A percentile compares a stretch with the other conserved stretches of the same genome.
Conservation (phyloP, 2,329 filamentous ascomycete species). For the Westerdykella sp. region DNA sequence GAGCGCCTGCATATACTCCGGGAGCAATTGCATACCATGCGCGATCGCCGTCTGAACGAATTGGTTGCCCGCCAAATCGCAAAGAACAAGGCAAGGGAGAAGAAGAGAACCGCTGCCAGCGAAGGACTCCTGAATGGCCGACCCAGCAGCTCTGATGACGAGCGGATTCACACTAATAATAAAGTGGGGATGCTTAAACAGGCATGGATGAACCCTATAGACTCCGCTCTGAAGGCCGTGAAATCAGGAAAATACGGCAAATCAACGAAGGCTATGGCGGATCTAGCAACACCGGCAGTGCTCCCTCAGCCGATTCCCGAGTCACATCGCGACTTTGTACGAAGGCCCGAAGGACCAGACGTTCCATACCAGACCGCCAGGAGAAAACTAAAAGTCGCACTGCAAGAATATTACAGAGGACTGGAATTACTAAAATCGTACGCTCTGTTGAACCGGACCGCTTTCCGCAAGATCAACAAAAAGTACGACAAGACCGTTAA, state of each 20-base stretch:
- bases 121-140: constrained; percentile 13
- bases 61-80: constrained; percentile 47
- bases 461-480: constrained; percentile 96
- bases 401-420: constrained; percentile 89
- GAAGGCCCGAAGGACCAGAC: constrained; percentile 39
- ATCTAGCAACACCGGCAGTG: constrained; percentile 38
- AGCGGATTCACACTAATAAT: constrained; percentile 7
- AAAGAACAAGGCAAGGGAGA: constrained; percentile 27
- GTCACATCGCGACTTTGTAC: constrained; percentile 39
- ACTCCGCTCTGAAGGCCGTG: constrained; percentile 38
- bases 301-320: constrained; percentile 27
- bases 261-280: constrained; percentile 44
- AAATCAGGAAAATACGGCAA: constrained; percentile 48
- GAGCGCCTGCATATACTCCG: constrained; percentile 64
- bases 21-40: constrained; percentile 88
- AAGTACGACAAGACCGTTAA: constrained; percentile 93
- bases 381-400: constrained; percentile 79
- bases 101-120: constrained; percentile 13
- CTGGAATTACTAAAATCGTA: constrained; percentile 91
- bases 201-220: constrained; percentile 34
- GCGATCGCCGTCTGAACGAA: constrained; percentile 73
- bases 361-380: constrained; percentile 85
- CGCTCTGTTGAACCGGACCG: constrained; percentile 80
- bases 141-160: constrained; percentile 17
- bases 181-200: constrained; percentile 11